Base-by-base conservation (phyloP, 2,329 filamentous ascomycete genomes). In the Aspergillus glaucus region DNA sequence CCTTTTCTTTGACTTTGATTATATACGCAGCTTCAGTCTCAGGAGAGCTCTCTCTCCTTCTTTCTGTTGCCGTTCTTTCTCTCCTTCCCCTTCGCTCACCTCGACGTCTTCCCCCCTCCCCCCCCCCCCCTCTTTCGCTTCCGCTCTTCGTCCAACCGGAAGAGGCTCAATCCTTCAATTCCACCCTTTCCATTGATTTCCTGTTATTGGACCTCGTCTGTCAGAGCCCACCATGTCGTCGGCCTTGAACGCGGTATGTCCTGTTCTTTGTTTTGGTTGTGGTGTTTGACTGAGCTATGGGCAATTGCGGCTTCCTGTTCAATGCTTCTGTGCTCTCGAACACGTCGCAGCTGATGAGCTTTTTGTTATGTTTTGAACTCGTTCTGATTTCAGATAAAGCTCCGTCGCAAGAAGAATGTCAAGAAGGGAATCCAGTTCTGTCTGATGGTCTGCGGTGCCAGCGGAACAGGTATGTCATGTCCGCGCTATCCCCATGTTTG, bases 341-440 rank as follows among this genome's bases (percentile, higher is more conserved):
- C 14, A 17, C 14, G 34, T 17, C 34, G 34, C 34, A 36, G 34
- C 34, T 36, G 34, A 36, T 36, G 34, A 30, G 26, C 42, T n/a
- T 15, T 36, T 36, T n/a, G 14, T 36, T 36, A n/a, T 36, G 34
- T 36, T 12, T 36, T 40, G 44, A 45, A 22, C 42, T 49, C 37
- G 50, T 43, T 56, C 47, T 46, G 47, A 46, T 46, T 51, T 30
- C 49, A 89, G 84, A 88, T 94, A 75, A 93, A 95, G 87, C 91
- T 96, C 72, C 91, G 93, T 77, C 87, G 89, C 76, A 98, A 98
- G 92, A 98, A 98, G 88, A 97, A 98, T 82, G 92, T 98, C 78
- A 96, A 96, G 87, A 96, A 96, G 84, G 93, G 93, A 70, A 97
- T 98, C 70, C 93, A 98, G 81, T 98, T 98, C 80, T 97, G 91